phyloP scores from a whole-genome alignment of 1,284 basidiomycete species.

The Meripilus lineatus region DNA sequence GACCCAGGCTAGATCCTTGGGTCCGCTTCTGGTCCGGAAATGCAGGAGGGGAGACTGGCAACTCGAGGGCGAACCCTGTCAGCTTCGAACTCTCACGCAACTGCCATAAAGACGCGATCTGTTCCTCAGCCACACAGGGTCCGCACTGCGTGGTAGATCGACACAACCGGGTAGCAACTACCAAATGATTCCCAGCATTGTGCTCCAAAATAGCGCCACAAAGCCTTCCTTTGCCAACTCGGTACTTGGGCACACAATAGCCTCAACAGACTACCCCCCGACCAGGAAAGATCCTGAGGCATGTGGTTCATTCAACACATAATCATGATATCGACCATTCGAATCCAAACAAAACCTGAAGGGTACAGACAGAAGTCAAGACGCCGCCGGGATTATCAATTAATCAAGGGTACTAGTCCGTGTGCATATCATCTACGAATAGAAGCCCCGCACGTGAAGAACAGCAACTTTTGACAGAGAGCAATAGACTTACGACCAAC shows the following conservation, averaged over 20 bases:
- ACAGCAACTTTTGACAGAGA: slow-evolving; percentile 16
- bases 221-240: slow-evolving; percentile 2
- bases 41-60: slow-evolving; percentile 19
- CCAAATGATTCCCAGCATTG: too few relatives aligned
- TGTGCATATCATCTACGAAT: slow-evolving; percentile 18
- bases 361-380: neutral
- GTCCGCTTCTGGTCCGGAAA: slow-evolving; percentile 28
- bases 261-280: too few relatives aligned
- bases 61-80: slow-evolving; percentile 18
- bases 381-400: slow-evolving; percentile 1
- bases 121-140: neutral
- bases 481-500: slow-evolving; percentile 39
- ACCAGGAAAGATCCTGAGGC: too few relatives aligned
- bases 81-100: slow-evolving; percentile 30
- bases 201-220: slow-evolving; percentile 5
- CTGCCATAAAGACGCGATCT: neutral
- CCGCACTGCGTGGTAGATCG: neutral
- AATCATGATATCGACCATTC: too few relatives aligned
- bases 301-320: too few relatives aligned
- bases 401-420: slow-evolving; percentile 9
- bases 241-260: too few relatives aligned
- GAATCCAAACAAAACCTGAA: too few relatives aligned
- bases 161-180: too few relatives aligned
- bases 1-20: slow-evolving; percentile 38
- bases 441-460: slow-evolving; percentile 16